phyloP scores from a whole-genome alignment of 2,329 filamentous ascomycete genomes.

The Cladosporium velox region DNA sequence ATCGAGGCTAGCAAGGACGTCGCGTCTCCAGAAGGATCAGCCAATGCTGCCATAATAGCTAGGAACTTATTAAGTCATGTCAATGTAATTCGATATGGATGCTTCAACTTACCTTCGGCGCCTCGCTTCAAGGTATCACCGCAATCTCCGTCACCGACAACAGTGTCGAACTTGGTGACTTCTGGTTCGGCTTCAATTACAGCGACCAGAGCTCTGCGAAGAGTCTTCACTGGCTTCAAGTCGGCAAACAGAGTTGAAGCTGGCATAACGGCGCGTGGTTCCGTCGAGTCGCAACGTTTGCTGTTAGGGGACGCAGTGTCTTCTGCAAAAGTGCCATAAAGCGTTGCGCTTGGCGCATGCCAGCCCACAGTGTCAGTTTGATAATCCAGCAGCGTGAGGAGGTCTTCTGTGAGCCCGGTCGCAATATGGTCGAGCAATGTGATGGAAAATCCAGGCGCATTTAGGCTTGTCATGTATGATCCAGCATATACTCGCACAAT shows the following conservation, averaged over 20 bases:
- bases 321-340: neutral
- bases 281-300: slow-evolving; percentile 58
- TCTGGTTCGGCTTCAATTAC: slow-evolving; percentile 66
- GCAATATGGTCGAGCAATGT: slow-evolving; percentile 65
- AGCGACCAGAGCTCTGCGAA: slow-evolving; percentile 60
- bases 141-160: slow-evolving; percentile 89
- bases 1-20: slow-evolving; percentile 25
- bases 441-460: slow-evolving; percentile 70
- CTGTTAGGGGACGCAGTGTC: slow-evolving; percentile 37
- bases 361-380: slow-evolving; percentile 68
- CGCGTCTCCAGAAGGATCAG: slow-evolving; percentile 48
- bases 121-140: slow-evolving; percentile 83
- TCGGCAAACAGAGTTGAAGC: slow-evolving; percentile 59
- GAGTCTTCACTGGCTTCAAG: slow-evolving; percentile 51
- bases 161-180: slow-evolving; percentile 69
- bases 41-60: slow-evolving; percentile 46
- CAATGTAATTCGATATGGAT: neutral
- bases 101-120: slow-evolving; percentile 58
- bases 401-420: slow-evolving; percentile 60
- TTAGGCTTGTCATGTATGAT: slow-evolving; percentile 73
- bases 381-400: slow-evolving; percentile 69
- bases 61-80: slow-evolving; percentile 34
- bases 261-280: slow-evolving; percentile 50
- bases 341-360: slow-evolving; percentile 52
- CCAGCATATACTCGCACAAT: slow-evolving; percentile 63